phyloP scores from a whole-genome alignment of 768 basidiomycete genomes.

The Collybia nuda region DNA sequence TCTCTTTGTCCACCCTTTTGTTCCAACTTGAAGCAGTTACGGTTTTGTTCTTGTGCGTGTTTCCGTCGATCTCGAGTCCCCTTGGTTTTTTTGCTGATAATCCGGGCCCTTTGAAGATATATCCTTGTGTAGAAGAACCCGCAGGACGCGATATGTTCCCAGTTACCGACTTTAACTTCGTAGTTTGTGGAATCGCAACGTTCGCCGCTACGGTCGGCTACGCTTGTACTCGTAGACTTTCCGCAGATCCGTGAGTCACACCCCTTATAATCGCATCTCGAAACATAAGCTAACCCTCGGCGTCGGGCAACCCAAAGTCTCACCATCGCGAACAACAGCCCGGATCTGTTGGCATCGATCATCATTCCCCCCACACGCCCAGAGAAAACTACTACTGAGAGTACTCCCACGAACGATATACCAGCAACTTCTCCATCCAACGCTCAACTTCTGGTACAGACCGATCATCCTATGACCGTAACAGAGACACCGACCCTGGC shows the following conservation, averaged over 20 bases:
- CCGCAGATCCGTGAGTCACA: conserved; percentile 26
- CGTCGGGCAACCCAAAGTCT: conserved; percentile 8
- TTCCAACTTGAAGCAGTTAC: background rate
- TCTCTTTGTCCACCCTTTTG: background rate
- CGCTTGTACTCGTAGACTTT: conserved; percentile 46
- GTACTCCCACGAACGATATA: background rate
- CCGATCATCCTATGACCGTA: background rate
- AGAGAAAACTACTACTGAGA: background rate
- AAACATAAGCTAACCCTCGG: background rate
- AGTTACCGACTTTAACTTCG: conserved; percentile 51
- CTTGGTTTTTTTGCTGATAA: background rate
- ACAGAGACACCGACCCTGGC: background rate
- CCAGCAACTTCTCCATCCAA: background rate
- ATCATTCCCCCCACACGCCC: background rate
- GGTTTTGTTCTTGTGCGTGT: background rate
- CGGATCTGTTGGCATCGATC: conserved; percentile 6
- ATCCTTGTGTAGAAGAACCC: no score
- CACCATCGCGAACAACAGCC: conserved; percentile 1
- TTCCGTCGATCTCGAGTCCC: background rate
- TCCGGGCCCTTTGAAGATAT: background rate
- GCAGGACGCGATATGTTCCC: conserved; percentile 38
- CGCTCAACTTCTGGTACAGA: background rate
- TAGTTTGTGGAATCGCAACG: conserved; percentile 57
- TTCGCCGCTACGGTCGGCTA: conserved; percentile 62
- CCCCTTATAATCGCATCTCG: conserved; percentile 3